Conservation (phyloP, 352 stramenopile species). For the Phytophthora parvispora region DNA sequence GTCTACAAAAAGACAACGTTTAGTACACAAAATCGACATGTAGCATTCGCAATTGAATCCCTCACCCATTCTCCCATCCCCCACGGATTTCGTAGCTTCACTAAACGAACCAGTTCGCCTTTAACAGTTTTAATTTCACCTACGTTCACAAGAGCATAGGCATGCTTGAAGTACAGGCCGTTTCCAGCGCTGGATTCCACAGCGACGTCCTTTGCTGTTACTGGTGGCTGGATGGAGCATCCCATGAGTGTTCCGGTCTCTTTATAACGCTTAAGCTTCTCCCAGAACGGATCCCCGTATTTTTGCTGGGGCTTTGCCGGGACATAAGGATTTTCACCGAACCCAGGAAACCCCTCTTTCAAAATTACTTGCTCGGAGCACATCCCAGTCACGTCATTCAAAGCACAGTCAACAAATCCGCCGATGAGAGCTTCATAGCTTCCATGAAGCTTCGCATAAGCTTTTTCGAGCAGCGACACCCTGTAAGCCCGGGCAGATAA, state of each 20-base stretch:
- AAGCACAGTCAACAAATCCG: conserved; percentile 90
- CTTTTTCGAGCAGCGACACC: conserved; percentile 93
- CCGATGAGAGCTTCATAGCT: conserved; percentile 92
- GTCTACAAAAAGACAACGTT: conserved; percentile 44
- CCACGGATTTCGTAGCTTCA: conserved; percentile 93
- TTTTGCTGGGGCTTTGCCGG: conserved; percentile 51
- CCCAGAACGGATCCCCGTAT: conserved; percentile 81
- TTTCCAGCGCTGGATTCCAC: conserved; percentile 85
- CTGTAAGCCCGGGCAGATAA: conserved; percentile 32
- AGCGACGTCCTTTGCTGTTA: conserved; percentile 68
- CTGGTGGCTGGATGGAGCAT: conserved; percentile 89
- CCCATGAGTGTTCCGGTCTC: conserved; percentile 91
- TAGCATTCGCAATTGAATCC: background rate
- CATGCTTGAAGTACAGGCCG: conserved; percentile 90
- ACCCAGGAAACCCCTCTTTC: conserved; percentile 81
- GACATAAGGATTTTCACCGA: conserved; percentile 74
- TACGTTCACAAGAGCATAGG: conserved; percentile 87
- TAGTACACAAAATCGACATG: background rate
- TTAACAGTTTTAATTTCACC: conserved; percentile 74
- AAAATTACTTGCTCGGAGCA: conserved; percentile 92
- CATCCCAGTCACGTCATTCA: conserved; percentile 93
- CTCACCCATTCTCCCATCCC: conserved; percentile 93
- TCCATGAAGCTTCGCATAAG: conserved; percentile 94
- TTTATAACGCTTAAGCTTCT: conserved; percentile 83
- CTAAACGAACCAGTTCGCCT: conserved; percentile 60